These are phyloP conservation scores for Sarcocystis neurona DNA, from an alignment of 169 alveolate genomes.

Conservation along the genomic window DNA sequence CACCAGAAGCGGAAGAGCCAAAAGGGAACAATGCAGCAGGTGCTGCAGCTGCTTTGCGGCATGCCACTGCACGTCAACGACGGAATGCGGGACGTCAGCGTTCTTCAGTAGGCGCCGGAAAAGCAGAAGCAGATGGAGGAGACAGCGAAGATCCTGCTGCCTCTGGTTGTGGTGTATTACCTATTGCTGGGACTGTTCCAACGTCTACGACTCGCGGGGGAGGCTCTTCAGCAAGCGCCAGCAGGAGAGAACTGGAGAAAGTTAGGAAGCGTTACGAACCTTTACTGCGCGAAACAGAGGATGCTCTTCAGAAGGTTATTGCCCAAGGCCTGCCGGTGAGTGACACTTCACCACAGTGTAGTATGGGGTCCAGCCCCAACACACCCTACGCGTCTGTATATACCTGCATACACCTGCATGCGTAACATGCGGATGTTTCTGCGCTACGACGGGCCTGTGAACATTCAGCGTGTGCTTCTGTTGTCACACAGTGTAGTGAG, in stretches of 20 bases:
- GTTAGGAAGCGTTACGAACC: constrained; percentile 3
- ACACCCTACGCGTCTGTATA: neutral
- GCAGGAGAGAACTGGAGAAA: constrained; percentile 22
- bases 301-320: neutral
- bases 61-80: too few relatives aligned
- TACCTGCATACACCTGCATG: neutral
- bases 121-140: too few relatives aligned
- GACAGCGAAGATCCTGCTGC: too few relatives aligned
- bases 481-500: neutral
- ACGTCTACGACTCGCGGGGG: too few relatives aligned
- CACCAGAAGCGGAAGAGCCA: too few relatives aligned
- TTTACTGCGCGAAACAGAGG: neutral
- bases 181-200: too few relatives aligned
- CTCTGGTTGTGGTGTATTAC: too few relatives aligned
- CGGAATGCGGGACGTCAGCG: too few relatives aligned
- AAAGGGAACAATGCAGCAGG: too few relatives aligned
- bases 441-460: neutral
- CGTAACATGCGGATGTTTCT: neutral
- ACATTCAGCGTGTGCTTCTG: neutral
- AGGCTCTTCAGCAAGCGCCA: too few relatives aligned
- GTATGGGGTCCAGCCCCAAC: neutral
- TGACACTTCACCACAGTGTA: neutral
- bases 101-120: too few relatives aligned
- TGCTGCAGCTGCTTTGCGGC: too few relatives aligned
- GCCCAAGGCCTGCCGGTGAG: constrained; percentile 33